phyloP scores from a whole-genome alignment of 192 early-diverging fungal species.

The Geranomyces variabilis region DNA sequence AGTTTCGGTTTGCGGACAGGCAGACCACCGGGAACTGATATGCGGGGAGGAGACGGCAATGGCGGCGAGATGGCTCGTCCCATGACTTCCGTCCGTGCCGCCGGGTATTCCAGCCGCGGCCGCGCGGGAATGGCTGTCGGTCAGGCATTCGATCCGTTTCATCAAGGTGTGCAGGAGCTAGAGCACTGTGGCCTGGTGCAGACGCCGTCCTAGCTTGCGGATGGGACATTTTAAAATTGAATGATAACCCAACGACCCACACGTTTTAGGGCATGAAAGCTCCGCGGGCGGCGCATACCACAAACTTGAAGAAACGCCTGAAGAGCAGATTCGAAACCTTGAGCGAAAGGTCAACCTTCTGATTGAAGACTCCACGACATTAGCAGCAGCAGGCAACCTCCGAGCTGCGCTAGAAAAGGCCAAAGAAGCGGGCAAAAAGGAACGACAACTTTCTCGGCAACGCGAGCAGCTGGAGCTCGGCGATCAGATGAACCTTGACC shows the following conservation, averaged over 20 bases:
- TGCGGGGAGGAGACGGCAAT: constrained; percentile 3
- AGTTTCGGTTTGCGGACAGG: constrained; percentile 30
- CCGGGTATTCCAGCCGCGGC: constrained; percentile 60
- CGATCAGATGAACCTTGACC: constrained; percentile 61
- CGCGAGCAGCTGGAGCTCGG: constrained; percentile 55
- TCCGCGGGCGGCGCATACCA: constrained; percentile 30
- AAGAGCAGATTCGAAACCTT: constrained; percentile 58
- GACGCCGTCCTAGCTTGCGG: no score
- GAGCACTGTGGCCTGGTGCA: constrained; percentile 45
- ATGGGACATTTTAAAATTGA: no score
- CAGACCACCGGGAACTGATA: constrained; percentile 26
- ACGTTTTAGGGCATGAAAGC: background rate
- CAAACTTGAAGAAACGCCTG: constrained; percentile 51
- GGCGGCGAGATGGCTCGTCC: constrained; percentile 44
- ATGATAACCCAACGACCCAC: no score
- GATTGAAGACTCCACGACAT: constrained; percentile 54
- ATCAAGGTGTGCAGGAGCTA: constrained; percentile 51
- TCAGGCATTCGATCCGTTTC: constrained; percentile 59
- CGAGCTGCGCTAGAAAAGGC: constrained; percentile 59
- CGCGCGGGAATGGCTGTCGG: constrained; percentile 40
- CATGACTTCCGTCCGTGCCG: constrained; percentile 62
- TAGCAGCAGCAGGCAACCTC: constrained; percentile 48
- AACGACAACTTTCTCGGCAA: constrained; percentile 55
- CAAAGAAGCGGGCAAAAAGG: constrained; percentile 62
- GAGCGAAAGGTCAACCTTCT: constrained; percentile 55